Conservation (phyloP, 495 filamentous ascomycete species). For the Xanthoparmelia taractica region DNA sequence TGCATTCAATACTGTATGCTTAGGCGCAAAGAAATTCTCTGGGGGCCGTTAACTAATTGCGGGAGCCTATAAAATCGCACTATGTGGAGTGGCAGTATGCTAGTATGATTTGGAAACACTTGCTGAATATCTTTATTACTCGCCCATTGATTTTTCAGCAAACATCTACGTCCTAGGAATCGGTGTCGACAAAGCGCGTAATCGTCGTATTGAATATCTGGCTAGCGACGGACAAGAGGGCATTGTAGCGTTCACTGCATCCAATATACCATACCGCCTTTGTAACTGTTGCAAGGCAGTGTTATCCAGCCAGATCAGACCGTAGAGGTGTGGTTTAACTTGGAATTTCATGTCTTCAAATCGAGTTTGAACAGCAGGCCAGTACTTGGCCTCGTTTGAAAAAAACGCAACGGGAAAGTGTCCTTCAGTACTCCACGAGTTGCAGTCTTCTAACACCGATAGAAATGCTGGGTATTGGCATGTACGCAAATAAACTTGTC, state of each 20-base stretch:
- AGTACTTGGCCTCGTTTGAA: background rate
- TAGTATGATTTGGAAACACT: background rate
- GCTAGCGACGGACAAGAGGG: background rate
- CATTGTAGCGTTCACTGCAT: background rate
- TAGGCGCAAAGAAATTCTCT: background rate
- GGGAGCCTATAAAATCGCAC: too few species aligned
- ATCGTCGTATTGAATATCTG: background rate
- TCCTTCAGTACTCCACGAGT: constrained; percentile 3
- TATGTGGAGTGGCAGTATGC: too few species aligned
- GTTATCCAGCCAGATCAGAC: background rate
- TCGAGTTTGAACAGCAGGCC: background rate
- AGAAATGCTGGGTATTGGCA: constrained; percentile 20
- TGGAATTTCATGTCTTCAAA: background rate
- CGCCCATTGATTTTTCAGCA: background rate
- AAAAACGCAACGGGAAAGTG: background rate
- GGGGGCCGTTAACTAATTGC: background rate
- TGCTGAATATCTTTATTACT: background rate
- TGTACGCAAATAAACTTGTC: constrained; percentile 21
- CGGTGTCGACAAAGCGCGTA: background rate
- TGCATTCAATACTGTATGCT: background rate
- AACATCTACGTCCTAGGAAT: background rate
- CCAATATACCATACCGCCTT: background rate
- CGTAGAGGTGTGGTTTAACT: background rate
- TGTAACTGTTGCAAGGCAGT: background rate
- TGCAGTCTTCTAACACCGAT: constrained; percentile 10